Conservation (phyloP, 345 rosid genomes). For the Populus nigra region DNA sequence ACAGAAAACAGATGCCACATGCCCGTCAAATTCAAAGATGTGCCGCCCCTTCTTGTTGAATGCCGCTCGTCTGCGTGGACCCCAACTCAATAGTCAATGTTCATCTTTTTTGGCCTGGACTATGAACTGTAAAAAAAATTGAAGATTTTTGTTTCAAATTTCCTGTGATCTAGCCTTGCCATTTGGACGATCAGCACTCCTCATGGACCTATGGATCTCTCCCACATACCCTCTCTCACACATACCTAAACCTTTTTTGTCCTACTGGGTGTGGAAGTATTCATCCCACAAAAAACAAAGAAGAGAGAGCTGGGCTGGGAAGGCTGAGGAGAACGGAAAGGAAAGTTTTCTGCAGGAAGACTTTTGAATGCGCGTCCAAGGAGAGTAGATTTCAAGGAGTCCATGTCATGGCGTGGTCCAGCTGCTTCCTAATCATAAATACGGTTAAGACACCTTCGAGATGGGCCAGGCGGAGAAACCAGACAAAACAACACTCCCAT, state of each 20-base stretch:
- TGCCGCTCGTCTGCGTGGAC: neutral
- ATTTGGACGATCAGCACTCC: too few species aligned
- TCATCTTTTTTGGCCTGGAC: neutral
- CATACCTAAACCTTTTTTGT: neutral
- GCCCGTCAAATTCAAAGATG: constrained; percentile 4
- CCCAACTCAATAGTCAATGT: neutral
- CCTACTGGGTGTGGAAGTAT: neutral
- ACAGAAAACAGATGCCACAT: neutral
- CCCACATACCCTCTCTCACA: too few species aligned
- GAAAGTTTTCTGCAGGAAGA: too few species aligned
- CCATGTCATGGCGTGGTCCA: constrained; percentile 25
- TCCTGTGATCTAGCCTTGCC: too few species aligned
- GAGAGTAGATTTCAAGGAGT: neutral
- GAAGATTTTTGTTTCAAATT: too few species aligned
- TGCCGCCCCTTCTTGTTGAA: neutral
- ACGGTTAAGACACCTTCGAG: neutral
- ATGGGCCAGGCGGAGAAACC: constrained; percentile 14
- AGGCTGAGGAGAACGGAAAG: neutral
- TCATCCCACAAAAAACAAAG: too few species aligned
- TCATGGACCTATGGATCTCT: neutral
- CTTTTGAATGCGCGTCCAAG: neutral
- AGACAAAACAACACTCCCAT: constrained; percentile 14
- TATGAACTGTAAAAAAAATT: too few species aligned
- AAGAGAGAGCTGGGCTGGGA: too few species aligned
- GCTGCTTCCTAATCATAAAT: constrained; percentile 29